Base-by-base conservation (phyloP, 2,329 filamentous ascomycete species). In the Grosmannia huntii region DNA sequence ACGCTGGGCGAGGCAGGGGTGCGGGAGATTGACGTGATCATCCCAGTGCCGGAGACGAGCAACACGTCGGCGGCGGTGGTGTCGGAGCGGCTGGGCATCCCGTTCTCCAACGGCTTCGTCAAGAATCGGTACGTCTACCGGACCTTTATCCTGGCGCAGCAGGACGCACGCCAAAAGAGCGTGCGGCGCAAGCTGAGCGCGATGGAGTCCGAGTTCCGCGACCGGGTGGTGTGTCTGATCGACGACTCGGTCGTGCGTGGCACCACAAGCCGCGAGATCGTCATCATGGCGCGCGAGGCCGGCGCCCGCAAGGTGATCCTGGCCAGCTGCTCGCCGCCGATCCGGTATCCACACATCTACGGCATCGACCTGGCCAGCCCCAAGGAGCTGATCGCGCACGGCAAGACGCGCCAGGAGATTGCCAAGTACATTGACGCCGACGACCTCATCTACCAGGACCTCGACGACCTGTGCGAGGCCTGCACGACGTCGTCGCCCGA, bases 91-190 rank as follows among this genome's bases (percentile, higher is more conserved):
- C 78, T 96, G 21, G 80, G 84, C 64, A 91, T 89, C 68, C 87
- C 87, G 1, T 90, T 87, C 66, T 85, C 81, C 60, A 87, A 89
- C 68, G 90, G 85, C 4, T 92, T 95, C 65, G 85, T 95, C 63
- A 95, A 94, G 78, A 95, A 95, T 71, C 81, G 89, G 56, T 95
- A 95, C 69, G 86, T 95, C 60, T 90, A 89, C 77, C 82, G 89
- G 54, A 95, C 89, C 0, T 94, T 92, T 70, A 92, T 90, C 23
- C 60, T 72, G 60, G 76, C 91, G 2, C 87, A 86, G 31, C 91
- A 96, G 70, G 83, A 83, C 64, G 81, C 84, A 21, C 80, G 91
- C 5, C 83, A 94, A 66, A 92, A 92, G 73, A 86, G 89, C 64
- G 90, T 96, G 11, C 85, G 92, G 4, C 83, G 91, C 55, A 97